A percentile compares a stretch with the other conserved stretches of the same genome.
Evolutionary conservation across 2,329 filamentous ascomycete genomes (phyloP).

Genomic region (Botrytis aclada): DNA sequence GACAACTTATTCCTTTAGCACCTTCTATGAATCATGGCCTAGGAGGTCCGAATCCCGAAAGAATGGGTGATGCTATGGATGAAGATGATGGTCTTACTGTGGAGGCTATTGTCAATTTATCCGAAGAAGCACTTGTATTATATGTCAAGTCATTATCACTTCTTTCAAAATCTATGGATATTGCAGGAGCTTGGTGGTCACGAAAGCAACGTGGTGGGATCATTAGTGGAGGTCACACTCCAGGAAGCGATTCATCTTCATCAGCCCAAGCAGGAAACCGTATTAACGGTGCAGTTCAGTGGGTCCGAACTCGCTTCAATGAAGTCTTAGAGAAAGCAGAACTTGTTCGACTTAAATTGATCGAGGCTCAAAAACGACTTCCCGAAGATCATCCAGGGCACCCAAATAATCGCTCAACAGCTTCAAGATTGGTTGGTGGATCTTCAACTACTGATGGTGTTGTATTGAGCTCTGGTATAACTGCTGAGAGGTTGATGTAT

Average conservation of each 20-base stretch:
- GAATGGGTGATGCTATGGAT: slow-evolving; percentile 49
- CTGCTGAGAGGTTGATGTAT: slow-evolving; percentile 96
- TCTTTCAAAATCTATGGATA: slow-evolving; percentile 91
- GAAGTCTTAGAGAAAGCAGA: slow-evolving; percentile 96
- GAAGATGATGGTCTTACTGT: slow-evolving; percentile 78
- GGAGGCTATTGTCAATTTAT: slow-evolving; percentile 81
- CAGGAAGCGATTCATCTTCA: slow-evolving; percentile 43
- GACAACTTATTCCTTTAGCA: slow-evolving; percentile 86
- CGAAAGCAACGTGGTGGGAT: slow-evolving; percentile 68
- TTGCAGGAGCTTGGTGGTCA: slow-evolving; percentile 88
- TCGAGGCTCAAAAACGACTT: slow-evolving; percentile 80
- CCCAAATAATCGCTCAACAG: slow-evolving; percentile 70
- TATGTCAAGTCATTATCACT: slow-evolving; percentile 93
- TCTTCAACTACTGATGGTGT: slow-evolving; percentile 71
- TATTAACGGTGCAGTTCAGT: slow-evolving; percentile 92
- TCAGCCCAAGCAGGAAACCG: slow-evolving; percentile 50
- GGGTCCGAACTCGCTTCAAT: slow-evolving; percentile 92
- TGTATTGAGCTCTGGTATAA: slow-evolving; percentile 80
- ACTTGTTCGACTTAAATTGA: slow-evolving; percentile 81
- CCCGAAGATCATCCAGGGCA: slow-evolving; percentile 84
- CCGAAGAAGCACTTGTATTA: slow-evolving; percentile 90
- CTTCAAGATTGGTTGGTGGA: slow-evolving; percentile 45
- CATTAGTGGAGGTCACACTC: slow-evolving; percentile 43
- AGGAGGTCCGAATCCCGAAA: slow-evolving; percentile 57
- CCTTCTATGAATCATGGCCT: slow-evolving; percentile 73